phyloP scores from a whole-genome alignment of 331 rosid species.

The Dryas integrifolia region DNA sequence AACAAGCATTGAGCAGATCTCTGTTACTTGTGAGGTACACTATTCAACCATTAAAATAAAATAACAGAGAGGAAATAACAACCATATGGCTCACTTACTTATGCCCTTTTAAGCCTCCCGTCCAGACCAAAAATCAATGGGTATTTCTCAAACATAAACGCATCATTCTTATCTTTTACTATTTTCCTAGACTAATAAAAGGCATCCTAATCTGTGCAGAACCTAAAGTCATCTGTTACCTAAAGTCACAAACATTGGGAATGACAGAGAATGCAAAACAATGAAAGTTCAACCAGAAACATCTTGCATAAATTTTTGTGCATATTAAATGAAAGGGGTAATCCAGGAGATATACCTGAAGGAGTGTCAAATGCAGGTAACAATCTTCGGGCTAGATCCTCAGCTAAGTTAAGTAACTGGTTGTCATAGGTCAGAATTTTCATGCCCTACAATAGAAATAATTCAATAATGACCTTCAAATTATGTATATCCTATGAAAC shows the following conservation, averaged over 20 bases:
- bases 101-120: not conserved
- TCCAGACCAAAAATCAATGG: not conserved
- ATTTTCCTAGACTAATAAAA: not conserved
- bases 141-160: not conserved
- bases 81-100: not conserved
- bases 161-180: not conserved
- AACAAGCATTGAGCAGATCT: too few species aligned
- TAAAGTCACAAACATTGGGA: constrained; percentile 12
- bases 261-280: constrained; percentile 10
- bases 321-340: not conserved
- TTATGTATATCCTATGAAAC: not conserved
- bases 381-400: constrained; percentile 86
- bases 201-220: not conserved
- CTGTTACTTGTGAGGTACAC: too few species aligned
- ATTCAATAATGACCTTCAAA: constrained; percentile 14
- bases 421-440: constrained; percentile 74
- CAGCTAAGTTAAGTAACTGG: constrained; percentile 78
- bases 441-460: constrained; percentile 66
- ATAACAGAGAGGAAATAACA: not conserved
- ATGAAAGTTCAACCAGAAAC: constrained; percentile 15
- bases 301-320: constrained; percentile 11
- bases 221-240: constrained; percentile 21
- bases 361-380: constrained; percentile 98
- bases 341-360: constrained; percentile 57
- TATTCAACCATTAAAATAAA: constrained; percentile 5